Percentiles rank a stretch among this genome's conserved stretches.
phyloP scores from a whole-genome alignment of 169 alveolate genomes.

The Hepatocystis sp. region DNA sequence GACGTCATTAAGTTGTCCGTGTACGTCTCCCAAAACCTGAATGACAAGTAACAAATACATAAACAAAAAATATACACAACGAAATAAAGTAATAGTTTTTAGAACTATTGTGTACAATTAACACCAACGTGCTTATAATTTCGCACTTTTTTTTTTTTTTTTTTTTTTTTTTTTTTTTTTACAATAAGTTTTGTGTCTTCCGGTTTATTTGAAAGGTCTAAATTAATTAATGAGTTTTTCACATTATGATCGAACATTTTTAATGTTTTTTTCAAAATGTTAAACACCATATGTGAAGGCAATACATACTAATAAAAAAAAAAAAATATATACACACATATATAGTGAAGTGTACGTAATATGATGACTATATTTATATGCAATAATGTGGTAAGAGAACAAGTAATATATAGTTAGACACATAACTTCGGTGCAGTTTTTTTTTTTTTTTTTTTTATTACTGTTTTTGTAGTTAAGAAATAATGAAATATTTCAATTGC shows the following conservation, averaged over 20 bases:
- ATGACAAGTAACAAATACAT: background rate
- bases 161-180: background rate
- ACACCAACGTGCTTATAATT: too few species aligned
- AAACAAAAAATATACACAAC: background rate
- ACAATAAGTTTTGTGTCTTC: conserved; percentile 57
- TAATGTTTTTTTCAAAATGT: conserved; percentile 18
- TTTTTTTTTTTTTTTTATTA: background rate
- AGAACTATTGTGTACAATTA: too few species aligned
- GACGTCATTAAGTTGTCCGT: conserved; percentile 93
- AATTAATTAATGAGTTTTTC: conserved; percentile 38
- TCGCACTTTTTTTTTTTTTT: background rate
- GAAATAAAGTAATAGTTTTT: too few species aligned
- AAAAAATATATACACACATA: too few species aligned
- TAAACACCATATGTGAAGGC: conserved; percentile 25
- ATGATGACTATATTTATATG: too few species aligned
- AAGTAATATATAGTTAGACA: background rate
- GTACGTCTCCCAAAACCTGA: conserved; percentile 91
- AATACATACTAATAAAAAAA: conserved; percentile 35
- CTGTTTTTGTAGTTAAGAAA: conserved; percentile 39
- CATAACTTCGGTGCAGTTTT: background rate
- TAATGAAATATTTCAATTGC: conserved; percentile 48
- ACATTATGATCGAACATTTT: conserved; percentile 62
- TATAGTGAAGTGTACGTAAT: too few species aligned
- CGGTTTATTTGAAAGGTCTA: conserved; percentile 32
- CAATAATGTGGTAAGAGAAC: background rate